Percentiles rank a stretch among this genome's conserved stretches.
These are phyloP conservation scores for Parathielavia hyrcaniae DNA, from an alignment of 495 filamentous ascomycete species.

Conservation along the genomic window DNA sequence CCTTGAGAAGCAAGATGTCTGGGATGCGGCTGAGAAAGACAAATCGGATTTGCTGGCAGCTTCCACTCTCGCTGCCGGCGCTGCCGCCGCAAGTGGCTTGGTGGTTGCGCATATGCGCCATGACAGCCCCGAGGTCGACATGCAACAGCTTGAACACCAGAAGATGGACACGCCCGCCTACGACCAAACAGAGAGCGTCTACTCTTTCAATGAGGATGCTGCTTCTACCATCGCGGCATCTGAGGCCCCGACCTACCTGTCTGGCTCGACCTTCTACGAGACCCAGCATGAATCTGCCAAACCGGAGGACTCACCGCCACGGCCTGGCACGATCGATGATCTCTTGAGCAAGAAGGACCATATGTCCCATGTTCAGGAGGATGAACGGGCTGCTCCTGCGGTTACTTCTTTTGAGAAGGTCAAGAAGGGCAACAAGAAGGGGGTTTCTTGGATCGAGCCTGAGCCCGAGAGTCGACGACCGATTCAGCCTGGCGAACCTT, in stretches of 20 bases:
- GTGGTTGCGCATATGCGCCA: constrained; percentile 25
- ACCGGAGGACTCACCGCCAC: constrained; percentile 11
- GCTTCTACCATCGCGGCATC: constrained; percentile 32
- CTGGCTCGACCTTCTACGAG: constrained; percentile 29
- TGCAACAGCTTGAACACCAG: constrained; percentile 14
- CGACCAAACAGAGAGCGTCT: constrained; percentile 24
- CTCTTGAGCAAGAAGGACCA: constrained; percentile 14
- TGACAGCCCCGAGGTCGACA: constrained; percentile 13
- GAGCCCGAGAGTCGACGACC: constrained; percentile 5
- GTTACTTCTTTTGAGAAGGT: not conserved
- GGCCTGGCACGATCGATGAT: constrained; percentile 11
- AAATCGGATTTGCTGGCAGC: constrained; percentile 1
- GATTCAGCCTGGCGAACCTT: not conserved
- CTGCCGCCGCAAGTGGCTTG: constrained; percentile 19
- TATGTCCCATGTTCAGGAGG: constrained; percentile 8
- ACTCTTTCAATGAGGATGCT: constrained; percentile 26
- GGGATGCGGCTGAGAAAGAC: constrained; percentile 11
- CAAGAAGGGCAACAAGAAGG: constrained; percentile 29
- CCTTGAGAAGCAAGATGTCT: constrained; percentile 2
- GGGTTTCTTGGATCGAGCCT: constrained; percentile 20
- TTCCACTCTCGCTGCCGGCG: constrained; percentile 13
- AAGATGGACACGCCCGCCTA: constrained; percentile 16
- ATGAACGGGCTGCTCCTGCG: constrained; percentile 12
- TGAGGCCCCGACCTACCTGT: constrained; percentile 30
- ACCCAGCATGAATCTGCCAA: constrained; percentile 27